A percentile compares a stretch with the other conserved stretches of the same genome.
phyloP scores from a whole-genome alignment of 148 eudicot species.

The Rhododendron mucronatum region DNA sequence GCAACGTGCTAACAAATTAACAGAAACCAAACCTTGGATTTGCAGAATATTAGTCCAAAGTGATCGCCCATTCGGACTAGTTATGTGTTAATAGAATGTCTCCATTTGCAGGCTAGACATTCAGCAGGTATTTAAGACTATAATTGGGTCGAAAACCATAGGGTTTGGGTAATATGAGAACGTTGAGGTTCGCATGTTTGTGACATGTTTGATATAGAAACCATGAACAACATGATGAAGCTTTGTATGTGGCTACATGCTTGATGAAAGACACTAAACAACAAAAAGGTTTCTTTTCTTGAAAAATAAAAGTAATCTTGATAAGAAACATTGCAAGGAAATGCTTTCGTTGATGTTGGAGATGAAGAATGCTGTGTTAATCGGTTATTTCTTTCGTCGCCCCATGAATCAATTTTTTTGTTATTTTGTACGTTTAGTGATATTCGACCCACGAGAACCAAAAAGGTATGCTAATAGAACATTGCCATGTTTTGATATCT shows the following conservation, averaged over 20 bases:
- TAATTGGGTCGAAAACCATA: neutral
- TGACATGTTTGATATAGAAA: neutral
- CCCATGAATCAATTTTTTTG: neutral
- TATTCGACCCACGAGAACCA: neutral
- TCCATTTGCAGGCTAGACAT: neutral
- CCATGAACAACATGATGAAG: neutral
- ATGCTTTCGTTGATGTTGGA: neutral
- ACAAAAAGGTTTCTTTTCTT: neutral
- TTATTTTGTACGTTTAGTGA: neutral
- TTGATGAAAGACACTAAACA: neutral
- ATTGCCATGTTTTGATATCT: neutral
- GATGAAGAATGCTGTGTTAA: neutral
- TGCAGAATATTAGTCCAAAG: neutral
- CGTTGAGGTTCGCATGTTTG: neutral
- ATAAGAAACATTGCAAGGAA: neutral
- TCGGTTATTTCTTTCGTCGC: neutral
- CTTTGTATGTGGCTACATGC: neutral
- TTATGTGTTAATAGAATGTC: neutral
- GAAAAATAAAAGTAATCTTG: neutral
- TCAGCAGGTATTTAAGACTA: neutral
- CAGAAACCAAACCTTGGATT: neutral
- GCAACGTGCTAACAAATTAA: neutral
- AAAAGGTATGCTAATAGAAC: neutral
- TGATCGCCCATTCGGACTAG: neutral
- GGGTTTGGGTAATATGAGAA: neutral